phyloP scores from a whole-genome alignment of 2,329 filamentous ascomycete species.

The Sodiomyces alkalinus region DNA sequence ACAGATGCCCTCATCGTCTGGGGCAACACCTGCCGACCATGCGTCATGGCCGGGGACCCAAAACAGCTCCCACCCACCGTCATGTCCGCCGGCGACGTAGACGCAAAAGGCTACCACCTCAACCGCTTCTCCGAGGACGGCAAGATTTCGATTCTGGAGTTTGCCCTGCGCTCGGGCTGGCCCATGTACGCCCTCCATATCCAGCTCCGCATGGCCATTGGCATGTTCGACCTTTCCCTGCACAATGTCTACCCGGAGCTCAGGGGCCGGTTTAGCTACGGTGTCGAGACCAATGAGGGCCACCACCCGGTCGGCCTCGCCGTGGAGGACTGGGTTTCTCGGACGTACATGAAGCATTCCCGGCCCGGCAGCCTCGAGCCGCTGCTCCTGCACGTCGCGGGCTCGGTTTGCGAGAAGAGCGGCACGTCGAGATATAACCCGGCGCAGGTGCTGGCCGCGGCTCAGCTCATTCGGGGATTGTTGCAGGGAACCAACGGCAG shows the following conservation, averaged over 20 bases:
- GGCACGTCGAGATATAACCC: constrained; percentile 5
- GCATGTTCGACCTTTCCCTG: constrained; percentile 9
- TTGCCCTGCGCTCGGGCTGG: constrained; percentile 5
- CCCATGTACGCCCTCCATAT: constrained; percentile 7
- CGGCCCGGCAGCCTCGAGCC: constrained; percentile 3
- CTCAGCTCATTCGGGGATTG: constrained; percentile 7
- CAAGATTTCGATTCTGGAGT: constrained; percentile 6
- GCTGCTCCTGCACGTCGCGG: constrained; percentile 10
- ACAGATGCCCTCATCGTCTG: constrained; percentile 10
- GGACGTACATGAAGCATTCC: background rate
- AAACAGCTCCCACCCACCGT: constrained; percentile 7
- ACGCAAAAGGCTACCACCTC: constrained; percentile 1
- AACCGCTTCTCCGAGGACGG: constrained; percentile 5
- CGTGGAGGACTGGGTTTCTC: background rate
- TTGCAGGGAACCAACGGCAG: constrained; percentile 2
- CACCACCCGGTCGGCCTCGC: background rate
- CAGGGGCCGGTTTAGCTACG: constrained; percentile 6
- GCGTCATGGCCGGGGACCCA: constrained; percentile 9
- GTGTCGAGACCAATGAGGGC: constrained; percentile 1
- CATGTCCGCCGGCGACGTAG: background rate
- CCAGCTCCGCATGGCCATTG: constrained; percentile 10
- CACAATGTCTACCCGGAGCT: constrained; percentile 5
- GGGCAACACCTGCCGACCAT: constrained; percentile 11
- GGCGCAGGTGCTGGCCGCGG: constrained; percentile 8
- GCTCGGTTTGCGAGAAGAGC: constrained; percentile 1